Evolutionary conservation across 1,284 basidiomycete genomes (phyloP).

Genomic region (Ganoderma leucocontextum): DNA sequence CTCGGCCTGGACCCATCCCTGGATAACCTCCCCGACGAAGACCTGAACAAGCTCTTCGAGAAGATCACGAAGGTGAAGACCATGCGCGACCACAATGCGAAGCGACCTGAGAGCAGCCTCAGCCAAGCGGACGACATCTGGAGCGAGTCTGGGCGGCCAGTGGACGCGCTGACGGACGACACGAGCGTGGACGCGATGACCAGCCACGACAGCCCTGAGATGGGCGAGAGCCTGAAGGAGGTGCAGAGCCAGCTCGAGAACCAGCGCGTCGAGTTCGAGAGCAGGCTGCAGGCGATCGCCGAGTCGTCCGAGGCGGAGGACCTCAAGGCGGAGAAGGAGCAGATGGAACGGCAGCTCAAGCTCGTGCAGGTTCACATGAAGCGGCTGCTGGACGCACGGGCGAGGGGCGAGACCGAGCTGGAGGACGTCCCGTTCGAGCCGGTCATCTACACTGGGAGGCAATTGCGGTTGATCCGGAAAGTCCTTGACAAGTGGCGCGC

Average conservation of each 20-base stretch:
- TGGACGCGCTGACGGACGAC: slow-evolving; percentile 83
- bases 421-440: slow-evolving; percentile 75
- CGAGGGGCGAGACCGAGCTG: slow-evolving; percentile 75
- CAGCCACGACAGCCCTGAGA: slow-evolving; percentile 73
- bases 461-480: slow-evolving; percentile 81
- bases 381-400: slow-evolving; percentile 80
- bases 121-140: slow-evolving; percentile 86
- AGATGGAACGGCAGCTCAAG: slow-evolving; percentile 88
- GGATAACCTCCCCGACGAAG: slow-evolving; percentile 91
- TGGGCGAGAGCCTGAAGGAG: slow-evolving; percentile 70
- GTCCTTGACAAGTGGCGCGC: slow-evolving; percentile 88
- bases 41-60: slow-evolving; percentile 93
- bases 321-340: slow-evolving; percentile 86
- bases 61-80: slow-evolving; percentile 93
- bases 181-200: slow-evolving; percentile 79
- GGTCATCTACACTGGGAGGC: slow-evolving; percentile 81
- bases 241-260: slow-evolving; percentile 72
- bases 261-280: slow-evolving; percentile 60
- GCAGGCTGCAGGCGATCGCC: slow-evolving; percentile 75
- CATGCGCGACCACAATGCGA: slow-evolving; percentile 79
- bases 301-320: slow-evolving; percentile 83
- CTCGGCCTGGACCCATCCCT: slow-evolving; percentile 87
- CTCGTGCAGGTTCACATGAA: slow-evolving; percentile 86
- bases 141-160: slow-evolving; percentile 81
- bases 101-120: slow-evolving; percentile 85